Percentiles rank a stretch among this genome's conserved stretches.
These are phyloP conservation scores for Xylariaceae sp. DNA, from an alignment of 2,329 filamentous ascomycete species.

Conservation along the genomic window DNA sequence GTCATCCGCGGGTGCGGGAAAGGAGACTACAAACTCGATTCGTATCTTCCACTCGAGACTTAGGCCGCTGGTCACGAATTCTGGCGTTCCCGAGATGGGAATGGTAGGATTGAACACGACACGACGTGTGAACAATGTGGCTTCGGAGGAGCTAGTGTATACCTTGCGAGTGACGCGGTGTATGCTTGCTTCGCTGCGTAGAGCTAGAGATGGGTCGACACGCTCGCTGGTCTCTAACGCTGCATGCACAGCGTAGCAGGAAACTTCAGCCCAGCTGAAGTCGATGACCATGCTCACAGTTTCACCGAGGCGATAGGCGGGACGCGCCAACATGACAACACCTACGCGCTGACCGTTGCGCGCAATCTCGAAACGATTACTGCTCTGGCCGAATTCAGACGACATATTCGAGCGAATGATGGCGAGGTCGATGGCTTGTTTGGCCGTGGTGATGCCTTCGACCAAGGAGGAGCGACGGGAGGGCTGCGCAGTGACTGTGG, in stretches of 20 bases:
- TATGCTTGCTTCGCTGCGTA: slow-evolving; percentile 80
- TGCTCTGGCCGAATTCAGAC: slow-evolving; percentile 63
- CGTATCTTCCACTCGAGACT: slow-evolving; percentile 82
- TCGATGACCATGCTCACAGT: slow-evolving; percentile 79
- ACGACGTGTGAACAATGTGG: slow-evolving; percentile 72
- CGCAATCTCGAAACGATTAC: slow-evolving; percentile 93
- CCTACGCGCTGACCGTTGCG: slow-evolving; percentile 88
- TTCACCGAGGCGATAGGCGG: slow-evolving; percentile 85
- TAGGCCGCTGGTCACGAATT: slow-evolving; percentile 86
- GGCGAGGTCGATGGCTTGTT: slow-evolving; percentile 84
- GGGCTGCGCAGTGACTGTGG: slow-evolving; percentile 54
- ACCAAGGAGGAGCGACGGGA: slow-evolving; percentile 51
- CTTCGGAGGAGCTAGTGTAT: slow-evolving; percentile 72
- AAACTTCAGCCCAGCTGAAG: slow-evolving; percentile 69
- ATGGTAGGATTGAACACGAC: slow-evolving; percentile 79
- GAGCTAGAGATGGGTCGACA: slow-evolving; percentile 71
- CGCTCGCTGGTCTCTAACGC: slow-evolving; percentile 83
- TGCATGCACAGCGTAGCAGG: slow-evolving; percentile 79
- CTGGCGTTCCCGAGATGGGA: slow-evolving; percentile 76
- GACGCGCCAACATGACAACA: slow-evolving; percentile 80
- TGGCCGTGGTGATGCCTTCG: slow-evolving; percentile 58
- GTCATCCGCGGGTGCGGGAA: slow-evolving; percentile 23
- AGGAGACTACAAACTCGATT: slow-evolving; percentile 86
- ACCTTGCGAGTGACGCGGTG: slow-evolving; percentile 79
- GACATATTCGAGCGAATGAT: slow-evolving; percentile 76